Percentiles rank a stretch among this genome's conserved stretches.
Conservation (phyloP, 1,139 yeast species). For the Debaryomycetaceae sp. region DNA sequence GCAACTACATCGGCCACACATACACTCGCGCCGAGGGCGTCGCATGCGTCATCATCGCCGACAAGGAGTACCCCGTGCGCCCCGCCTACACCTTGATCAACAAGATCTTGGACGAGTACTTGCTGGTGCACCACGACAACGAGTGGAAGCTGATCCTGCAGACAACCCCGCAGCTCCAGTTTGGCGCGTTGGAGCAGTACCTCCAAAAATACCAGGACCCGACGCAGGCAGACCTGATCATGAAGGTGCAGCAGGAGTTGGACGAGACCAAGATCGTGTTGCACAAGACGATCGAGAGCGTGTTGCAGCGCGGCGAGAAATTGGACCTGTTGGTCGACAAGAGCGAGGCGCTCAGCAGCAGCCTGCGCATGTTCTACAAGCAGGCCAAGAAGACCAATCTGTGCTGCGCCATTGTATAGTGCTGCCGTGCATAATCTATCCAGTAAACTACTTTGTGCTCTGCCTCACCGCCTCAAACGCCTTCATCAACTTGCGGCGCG, state of each 20-base stretch:
- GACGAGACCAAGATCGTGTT: conserved; percentile 96
- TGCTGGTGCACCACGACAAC: conserved; percentile 71
- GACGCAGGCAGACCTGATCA: conserved; percentile 89
- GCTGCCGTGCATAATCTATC: conserved; percentile 7
- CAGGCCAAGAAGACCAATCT: conserved; percentile 98
- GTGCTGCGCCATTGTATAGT: conserved; percentile 63
- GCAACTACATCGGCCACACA: conserved; percentile 86
- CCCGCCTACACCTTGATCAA: conserved; percentile 95
- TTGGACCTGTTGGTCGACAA: conserved; percentile 91
- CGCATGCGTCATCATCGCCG: conserved; percentile 91
- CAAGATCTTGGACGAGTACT: conserved; percentile 86
- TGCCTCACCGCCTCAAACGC: conserved; percentile 77
- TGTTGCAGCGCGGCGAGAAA: conserved; percentile 93
- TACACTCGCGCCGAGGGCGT: conserved; percentile 87
- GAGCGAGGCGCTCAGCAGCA: conserved; percentile 84
- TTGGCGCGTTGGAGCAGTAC: conserved; percentile 64
- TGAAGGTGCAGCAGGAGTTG: conserved; percentile 96
- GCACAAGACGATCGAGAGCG: conserved; percentile 93
- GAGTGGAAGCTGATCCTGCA: conserved; percentile 62
- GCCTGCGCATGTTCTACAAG: conserved; percentile 91
- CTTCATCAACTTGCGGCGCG: conserved; percentile 85
- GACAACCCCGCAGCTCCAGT: conserved; percentile 45
- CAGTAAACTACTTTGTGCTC: conserved; percentile 11
- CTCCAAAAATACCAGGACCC: conserved; percentile 92
- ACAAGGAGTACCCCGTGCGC: conserved; percentile 92